Evolutionary conservation across 768 basidiomycete species (phyloP).

Genomic region (Lactarius tabidus): DNA sequence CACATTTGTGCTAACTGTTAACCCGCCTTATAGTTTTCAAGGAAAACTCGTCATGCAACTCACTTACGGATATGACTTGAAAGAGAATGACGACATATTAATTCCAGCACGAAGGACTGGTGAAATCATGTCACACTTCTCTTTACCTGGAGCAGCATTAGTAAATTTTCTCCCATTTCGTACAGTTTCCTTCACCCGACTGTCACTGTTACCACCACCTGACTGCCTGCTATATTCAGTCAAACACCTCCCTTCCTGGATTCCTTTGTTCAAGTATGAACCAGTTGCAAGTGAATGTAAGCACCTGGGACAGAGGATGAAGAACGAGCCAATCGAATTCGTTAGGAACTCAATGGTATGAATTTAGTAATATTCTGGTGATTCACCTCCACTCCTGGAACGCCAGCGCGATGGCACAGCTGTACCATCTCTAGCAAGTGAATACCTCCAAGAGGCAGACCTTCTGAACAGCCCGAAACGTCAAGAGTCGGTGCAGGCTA

Average conservation of each 20-base stretch:
- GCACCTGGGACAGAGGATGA: background rate
- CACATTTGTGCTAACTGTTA: background rate
- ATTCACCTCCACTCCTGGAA: background rate
- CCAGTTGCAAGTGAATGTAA: conserved; percentile 1
- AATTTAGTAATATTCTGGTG: background rate
- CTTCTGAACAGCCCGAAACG: conserved; percentile 1
- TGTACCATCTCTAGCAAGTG: conserved; percentile 4
- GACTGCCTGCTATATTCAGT: conserved; percentile 1
- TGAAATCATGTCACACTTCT: background rate
- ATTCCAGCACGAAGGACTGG: background rate
- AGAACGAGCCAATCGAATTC: conserved; percentile 8
- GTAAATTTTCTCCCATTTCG: conserved; percentile 16
- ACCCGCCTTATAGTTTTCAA: conserved; percentile 5
- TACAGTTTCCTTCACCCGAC: background rate
- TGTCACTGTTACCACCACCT: too few relatives aligned
- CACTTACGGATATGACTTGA: conserved; percentile 16
- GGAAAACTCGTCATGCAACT: conserved; percentile 10
- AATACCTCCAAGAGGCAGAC: conserved; percentile 10
- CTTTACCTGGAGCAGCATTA: conserved; percentile 8
- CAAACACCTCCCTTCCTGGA: conserved; percentile 15
- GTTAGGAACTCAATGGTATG: conserved; percentile 11
- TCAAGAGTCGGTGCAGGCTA: background rate
- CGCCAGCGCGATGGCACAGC: conserved; percentile 8
- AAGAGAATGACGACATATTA: background rate
- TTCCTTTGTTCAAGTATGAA: conserved; percentile 13